Conservation (phyloP, 805 yeast species). For the Pichia nanzhaoensis region DNA sequence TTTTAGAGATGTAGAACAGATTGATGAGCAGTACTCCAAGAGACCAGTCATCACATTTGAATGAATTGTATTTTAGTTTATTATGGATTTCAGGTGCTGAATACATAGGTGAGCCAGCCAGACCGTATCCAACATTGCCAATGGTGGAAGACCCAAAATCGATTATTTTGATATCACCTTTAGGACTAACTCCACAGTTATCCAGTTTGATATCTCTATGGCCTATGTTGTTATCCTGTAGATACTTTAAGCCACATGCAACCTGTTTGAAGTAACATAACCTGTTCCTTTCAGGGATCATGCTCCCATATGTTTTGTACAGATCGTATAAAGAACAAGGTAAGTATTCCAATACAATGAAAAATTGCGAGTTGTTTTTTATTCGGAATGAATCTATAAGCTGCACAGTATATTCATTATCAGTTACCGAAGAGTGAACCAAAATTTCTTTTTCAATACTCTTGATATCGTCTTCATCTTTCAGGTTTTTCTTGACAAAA, state of each 20-base stretch:
- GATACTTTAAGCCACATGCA: slow-evolving; percentile 30
- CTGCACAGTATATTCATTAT: slow-evolving; percentile 32
- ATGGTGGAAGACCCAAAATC: slow-evolving; percentile 44
- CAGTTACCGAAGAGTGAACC: slow-evolving; percentile 22
- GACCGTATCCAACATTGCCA: slow-evolving; percentile 30
- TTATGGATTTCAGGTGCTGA: slow-evolving; percentile 43
- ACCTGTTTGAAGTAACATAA: slow-evolving; percentile 38
- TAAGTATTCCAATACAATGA: slow-evolving; percentile 30
- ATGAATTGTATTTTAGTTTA: slow-evolving; percentile 35
- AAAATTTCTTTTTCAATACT: slow-evolving; percentile 35
- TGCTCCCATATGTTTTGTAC: neutral
- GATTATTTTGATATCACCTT: slow-evolving; percentile 35
- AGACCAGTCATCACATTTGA: slow-evolving; percentile 43
- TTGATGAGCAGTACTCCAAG: slow-evolving; percentile 38
- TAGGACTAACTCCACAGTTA: slow-evolving; percentile 34
- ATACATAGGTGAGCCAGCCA: slow-evolving; percentile 41
- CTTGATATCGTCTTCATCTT: slow-evolving; percentile 32
- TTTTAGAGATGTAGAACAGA: slow-evolving; percentile 20
- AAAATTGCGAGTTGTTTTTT: slow-evolving; percentile 18
- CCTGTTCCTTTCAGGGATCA: slow-evolving; percentile 13
- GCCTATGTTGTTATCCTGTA: slow-evolving; percentile 33
- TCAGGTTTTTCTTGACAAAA: slow-evolving; percentile 34
- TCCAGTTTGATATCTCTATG: slow-evolving; percentile 48
- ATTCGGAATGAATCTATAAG: slow-evolving; percentile 29
- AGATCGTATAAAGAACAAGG: slow-evolving; percentile 25